phyloP scores from a whole-genome alignment of 148 eudicot genomes.

The Diospyros lotus region DNA sequence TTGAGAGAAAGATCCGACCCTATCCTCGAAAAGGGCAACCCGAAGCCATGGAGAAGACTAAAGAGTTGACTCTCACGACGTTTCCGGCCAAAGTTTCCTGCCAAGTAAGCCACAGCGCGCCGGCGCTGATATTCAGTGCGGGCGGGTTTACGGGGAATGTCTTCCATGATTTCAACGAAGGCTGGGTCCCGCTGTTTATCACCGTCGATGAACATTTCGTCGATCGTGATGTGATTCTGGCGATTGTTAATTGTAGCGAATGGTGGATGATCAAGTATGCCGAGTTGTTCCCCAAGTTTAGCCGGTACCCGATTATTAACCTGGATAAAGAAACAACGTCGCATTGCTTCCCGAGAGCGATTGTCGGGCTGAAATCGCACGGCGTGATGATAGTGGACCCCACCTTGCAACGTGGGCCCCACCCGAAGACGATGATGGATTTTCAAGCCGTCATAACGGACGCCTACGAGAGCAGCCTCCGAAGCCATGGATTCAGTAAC shows the following conservation, averaged over 20 bases:
- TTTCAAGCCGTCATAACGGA: slow-evolving; percentile 34
- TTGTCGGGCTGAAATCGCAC: slow-evolving; percentile 43
- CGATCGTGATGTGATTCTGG: slow-evolving; percentile 36
- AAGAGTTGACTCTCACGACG: slow-evolving; percentile 37
- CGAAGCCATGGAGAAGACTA: slow-evolving; percentile 28
- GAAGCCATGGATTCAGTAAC: not conserved
- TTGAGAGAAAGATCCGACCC: slow-evolving; percentile 29
- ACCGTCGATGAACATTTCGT: slow-evolving; percentile 38
- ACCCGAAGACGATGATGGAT: slow-evolving; percentile 33
- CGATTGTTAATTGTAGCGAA: slow-evolving; percentile 32
- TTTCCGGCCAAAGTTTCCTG: slow-evolving; percentile 19
- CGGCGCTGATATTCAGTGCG: slow-evolving; percentile 45
- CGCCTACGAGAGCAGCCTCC: slow-evolving; percentile 16
- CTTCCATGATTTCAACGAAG: slow-evolving; percentile 55
- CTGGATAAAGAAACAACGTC: slow-evolving; percentile 39
- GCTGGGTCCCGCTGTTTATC: slow-evolving; percentile 43
- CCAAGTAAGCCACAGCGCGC: slow-evolving; percentile 28
- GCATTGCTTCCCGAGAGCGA: slow-evolving; percentile 46
- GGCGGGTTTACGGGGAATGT: slow-evolving; percentile 50
- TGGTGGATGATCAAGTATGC: slow-evolving; percentile 54
- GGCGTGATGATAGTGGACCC: slow-evolving; percentile 56
- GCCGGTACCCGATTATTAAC: slow-evolving; percentile 35
- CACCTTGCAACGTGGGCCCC: slow-evolving; percentile 19
- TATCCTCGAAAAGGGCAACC: slow-evolving; percentile 48
- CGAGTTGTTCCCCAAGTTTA: slow-evolving; percentile 36